phyloP scores from a whole-genome alignment of 805 yeast species.

The Candida gorgasii region DNA sequence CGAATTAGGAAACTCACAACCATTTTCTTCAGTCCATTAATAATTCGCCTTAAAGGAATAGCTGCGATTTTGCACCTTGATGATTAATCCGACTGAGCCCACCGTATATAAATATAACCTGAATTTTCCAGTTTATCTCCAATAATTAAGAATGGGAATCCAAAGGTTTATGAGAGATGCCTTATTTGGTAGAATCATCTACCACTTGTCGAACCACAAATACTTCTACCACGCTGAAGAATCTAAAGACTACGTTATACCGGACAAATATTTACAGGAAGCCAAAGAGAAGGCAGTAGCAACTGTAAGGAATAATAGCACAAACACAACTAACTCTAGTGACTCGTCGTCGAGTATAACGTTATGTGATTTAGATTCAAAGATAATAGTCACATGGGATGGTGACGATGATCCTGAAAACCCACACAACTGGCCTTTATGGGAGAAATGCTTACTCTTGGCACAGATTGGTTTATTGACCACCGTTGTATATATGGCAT shows the following conservation, averaged over 20 bases:
- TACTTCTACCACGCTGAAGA: conserved; percentile 29
- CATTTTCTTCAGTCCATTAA: neutral
- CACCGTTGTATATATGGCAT: conserved; percentile 49
- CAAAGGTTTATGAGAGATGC: conserved; percentile 10
- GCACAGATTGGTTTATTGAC: conserved; percentile 18
- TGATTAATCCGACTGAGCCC: neutral
- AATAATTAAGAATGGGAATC: neutral
- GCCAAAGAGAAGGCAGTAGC: neutral
- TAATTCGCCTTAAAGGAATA: neutral
- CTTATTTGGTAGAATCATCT: conserved; percentile 26
- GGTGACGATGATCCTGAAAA: conserved; percentile 49
- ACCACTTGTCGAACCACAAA: conserved; percentile 28
- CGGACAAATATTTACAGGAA: conserved; percentile 20
- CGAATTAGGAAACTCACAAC: neutral
- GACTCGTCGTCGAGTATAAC: neutral
- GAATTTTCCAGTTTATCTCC: neutral
- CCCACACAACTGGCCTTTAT: conserved; percentile 57
- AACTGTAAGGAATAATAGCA: neutral
- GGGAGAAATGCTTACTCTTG: conserved; percentile 40
- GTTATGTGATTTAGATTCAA: neutral
- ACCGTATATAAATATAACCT: too few relatives aligned
- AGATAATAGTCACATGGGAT: conserved; percentile 9
- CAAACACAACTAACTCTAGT: neutral
- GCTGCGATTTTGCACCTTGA: neutral
- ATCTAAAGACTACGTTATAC: conserved; percentile 26